Evolutionary conservation across 1,284 basidiomycete species (phyloP), one percentile per base, ranked within the genome.

Genomic region (Bjerkandera adusta): DNA sequence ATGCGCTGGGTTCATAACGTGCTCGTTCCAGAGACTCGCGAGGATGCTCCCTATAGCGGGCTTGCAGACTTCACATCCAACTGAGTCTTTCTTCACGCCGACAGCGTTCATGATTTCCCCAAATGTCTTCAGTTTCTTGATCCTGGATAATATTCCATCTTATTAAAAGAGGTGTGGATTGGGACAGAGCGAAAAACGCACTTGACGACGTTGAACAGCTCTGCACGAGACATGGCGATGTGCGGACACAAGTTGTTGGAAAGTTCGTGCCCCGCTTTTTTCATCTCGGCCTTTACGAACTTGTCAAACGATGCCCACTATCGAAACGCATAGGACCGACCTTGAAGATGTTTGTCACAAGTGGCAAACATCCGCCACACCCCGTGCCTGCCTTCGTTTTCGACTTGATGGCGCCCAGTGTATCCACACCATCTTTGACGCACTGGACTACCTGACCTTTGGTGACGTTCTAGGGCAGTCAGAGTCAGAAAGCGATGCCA

Each of bases 61-160:
- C 55, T 83, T 86, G 67, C 87, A 90, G 21, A 82, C 65, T 61
- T 89, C 87, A 56, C 87, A 89, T 1, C 87, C 87, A 5, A 85
- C 57, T 1, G 79, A 70, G 34, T 75, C 67, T 20, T 69, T 61
- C 34, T 73, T 73, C 12, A 71, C 68, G 22, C 83, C 85, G 5
- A 69, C 68, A 8, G 67, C 67, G 12, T 63, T 59, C 75, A 88
- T 81, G 37, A 85, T 70, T 20, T 77, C 74, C 1, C 66, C 54
- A 53, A 85, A 83, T 16, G 76, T 77, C 52, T 68, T 71, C 35
- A 89, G 69, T 56, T 78, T 73, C 62, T 85, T 85, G 57, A 89
- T 71, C 56, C 78, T 72, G 42, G n/a, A n/a, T 1, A 36, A 25
- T 16, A 7, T 3, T 18, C 20, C 21, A 11, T 24, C 27, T 18